Percentiles rank a stretch among this genome's conserved stretches.
Conservation (phyloP, 169 alveolate species). For the Blepharisma undulans region DNA sequence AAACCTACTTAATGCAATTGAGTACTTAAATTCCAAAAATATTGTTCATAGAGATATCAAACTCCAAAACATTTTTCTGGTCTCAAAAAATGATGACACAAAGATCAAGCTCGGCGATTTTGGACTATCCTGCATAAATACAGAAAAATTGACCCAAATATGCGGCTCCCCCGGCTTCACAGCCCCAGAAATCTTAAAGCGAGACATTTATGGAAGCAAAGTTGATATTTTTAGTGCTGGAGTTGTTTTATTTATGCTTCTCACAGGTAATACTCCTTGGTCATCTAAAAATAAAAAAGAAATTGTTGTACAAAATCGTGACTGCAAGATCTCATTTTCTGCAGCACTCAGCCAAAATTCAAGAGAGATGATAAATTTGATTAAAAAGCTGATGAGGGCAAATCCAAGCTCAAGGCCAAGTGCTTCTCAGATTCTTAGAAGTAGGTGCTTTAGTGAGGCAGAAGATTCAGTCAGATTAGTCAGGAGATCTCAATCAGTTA, state of each 20-base stretch:
- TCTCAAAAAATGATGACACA: constrained; percentile 73
- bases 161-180: constrained; percentile 89
- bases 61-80: constrained; percentile 90
- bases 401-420: background rate
- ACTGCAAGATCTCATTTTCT: background rate
- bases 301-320: constrained; percentile 57
- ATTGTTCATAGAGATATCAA: constrained; percentile 92
- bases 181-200: constrained; percentile 91
- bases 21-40: constrained; percentile 87
- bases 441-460: background rate
- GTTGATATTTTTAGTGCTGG: constrained; percentile 88
- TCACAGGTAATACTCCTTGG: constrained; percentile 90
- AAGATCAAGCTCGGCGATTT: constrained; percentile 91
- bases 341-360: background rate
- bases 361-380: constrained; percentile 16
- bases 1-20: constrained; percentile 85
- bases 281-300: constrained; percentile 77
- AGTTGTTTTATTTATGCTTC: constrained; percentile 77
- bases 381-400: background rate
- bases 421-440: background rate
- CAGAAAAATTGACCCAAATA: constrained; percentile 66
- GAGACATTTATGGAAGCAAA: constrained; percentile 81
- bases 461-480: background rate
- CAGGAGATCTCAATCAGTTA: background rate
- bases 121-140: constrained; percentile 84